Percentiles rank a stretch among this genome's conserved stretches.
Conservation (phyloP, 23 red algal species). For the Gracilaria vermiculophylla region DNA sequence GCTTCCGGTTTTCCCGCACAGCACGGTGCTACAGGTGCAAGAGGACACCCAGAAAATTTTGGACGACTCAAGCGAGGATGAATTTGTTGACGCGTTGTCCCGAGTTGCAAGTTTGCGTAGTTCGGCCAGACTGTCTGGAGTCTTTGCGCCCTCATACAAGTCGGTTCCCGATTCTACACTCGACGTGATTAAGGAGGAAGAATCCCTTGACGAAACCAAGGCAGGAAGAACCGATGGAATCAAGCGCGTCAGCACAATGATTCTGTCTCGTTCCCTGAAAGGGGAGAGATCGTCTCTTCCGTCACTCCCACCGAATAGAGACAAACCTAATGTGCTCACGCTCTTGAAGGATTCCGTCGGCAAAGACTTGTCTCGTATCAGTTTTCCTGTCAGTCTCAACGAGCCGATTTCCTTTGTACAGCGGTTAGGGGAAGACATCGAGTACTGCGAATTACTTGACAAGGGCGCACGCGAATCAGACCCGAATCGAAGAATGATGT, state of each 20-base stretch:
- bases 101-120: constrained; percentile 48
- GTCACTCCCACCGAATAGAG: neutral
- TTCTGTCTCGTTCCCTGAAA: constrained; percentile 12
- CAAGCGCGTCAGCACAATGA: constrained; percentile 26
- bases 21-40: neutral
- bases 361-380: constrained; percentile 94
- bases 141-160: neutral
- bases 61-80: constrained; percentile 48
- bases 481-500: constrained; percentile 76
- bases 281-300: constrained; percentile 34
- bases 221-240: neutral
- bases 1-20: constrained; percentile 36
- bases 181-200: neutral
- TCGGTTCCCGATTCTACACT: neutral
- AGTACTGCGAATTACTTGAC: constrained; percentile 89
- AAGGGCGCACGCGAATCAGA: constrained; percentile 70
- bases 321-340: constrained; percentile 71
- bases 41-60: neutral
- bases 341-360: constrained; percentile 93
- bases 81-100: constrained; percentile 69
- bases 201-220: neutral
- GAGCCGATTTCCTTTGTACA: constrained; percentile 96
- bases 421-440: constrained; percentile 89
- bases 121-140: constrained; percentile 23
- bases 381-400: constrained; percentile 90